These are phyloP conservation scores for Sabuloglossum arenarium DNA, from an alignment of 495 filamentous ascomycete genomes.

Conservation along the genomic window DNA sequence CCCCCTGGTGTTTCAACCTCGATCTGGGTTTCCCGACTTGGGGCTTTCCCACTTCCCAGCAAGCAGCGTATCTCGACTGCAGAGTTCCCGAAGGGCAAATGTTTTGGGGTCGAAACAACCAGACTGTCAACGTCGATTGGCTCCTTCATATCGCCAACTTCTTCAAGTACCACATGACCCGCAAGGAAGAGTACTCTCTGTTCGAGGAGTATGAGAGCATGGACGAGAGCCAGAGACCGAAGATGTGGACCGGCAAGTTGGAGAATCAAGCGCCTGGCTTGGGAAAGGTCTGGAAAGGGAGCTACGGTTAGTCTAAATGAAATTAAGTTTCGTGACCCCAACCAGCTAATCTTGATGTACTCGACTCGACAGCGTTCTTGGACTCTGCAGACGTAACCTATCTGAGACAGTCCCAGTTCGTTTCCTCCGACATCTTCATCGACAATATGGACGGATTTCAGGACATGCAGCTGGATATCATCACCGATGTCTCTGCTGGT, in stretches of 20 bases:
- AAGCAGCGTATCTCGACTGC: neutral
- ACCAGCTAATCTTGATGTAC: neutral
- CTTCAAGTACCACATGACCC: constrained; percentile 13
- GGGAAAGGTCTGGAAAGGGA: neutral
- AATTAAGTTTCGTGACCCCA: neutral
- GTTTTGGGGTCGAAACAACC: neutral
- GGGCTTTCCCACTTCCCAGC: neutral
- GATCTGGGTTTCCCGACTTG: neutral
- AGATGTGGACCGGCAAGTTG: constrained; percentile 5
- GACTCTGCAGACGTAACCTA: neutral
- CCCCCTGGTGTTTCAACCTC: neutral
- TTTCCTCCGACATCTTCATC: neutral
- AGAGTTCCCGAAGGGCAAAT: neutral
- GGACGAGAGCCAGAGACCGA: constrained; percentile 5
- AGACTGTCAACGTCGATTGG: constrained; percentile 3
- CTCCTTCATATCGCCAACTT: constrained; percentile 12
- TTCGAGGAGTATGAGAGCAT: constrained; percentile 6
- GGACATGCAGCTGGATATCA: neutral
- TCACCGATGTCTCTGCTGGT: neutral
- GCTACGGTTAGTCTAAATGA: neutral
- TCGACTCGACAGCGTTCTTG: neutral
- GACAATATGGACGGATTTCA: neutral
- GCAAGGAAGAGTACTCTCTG: constrained; percentile 7
- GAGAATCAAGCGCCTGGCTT: neutral
- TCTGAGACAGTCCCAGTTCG: neutral